Base-by-base conservation (phyloP, 73 alveolate species). In the Paramecium pentaurelia region DNA sequence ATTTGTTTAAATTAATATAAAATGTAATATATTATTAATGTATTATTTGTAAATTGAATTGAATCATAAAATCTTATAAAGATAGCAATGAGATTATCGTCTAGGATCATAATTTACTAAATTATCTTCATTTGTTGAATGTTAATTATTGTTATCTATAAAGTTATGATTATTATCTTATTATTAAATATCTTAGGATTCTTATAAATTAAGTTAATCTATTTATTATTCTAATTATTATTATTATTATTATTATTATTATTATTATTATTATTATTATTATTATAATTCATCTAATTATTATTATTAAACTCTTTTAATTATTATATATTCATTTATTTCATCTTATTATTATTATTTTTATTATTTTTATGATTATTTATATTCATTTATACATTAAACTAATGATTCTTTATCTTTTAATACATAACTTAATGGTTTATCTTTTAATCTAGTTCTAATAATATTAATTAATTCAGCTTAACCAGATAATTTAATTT, bases 401-500 rank as follows among this genome's bases (percentile, higher is more conserved):
- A 80, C 77, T 25, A 80, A 49, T 8, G 91, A 60, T 8, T 20
- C 71, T 25, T 80, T 80, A 80, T 80, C 75, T 49, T 80, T 80
- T 9, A 80, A 49, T 38, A 80, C 58, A 36, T 80, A 36, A 80
- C 73, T 80, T 25, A 80, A 11, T 3, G 91, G 91, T 80, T 80
- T 80, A 45, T 49, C 73, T 25, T 80, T 80, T 27, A 45, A 36
- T 20, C 58, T 28, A 16, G 90, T 77, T 77, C 90, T 77, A 12
- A 80, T 80, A 14, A 80, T 80, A 36, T 80, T 80, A 32, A 80
- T 80, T 27, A 80, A 45, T 28, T 80, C 91, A 44, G 91, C 89
- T 37, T 77, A 37, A 28, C 38, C 38, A 45, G 91, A 80, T 80
- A 80, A 49, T 42, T 42, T 28, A 7, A 80, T 42, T 80, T 80